These are phyloP conservation scores for Paramyrothecium roridum DNA, from an alignment of 2,329 filamentous ascomycete species.

Conservation along the genomic window DNA sequence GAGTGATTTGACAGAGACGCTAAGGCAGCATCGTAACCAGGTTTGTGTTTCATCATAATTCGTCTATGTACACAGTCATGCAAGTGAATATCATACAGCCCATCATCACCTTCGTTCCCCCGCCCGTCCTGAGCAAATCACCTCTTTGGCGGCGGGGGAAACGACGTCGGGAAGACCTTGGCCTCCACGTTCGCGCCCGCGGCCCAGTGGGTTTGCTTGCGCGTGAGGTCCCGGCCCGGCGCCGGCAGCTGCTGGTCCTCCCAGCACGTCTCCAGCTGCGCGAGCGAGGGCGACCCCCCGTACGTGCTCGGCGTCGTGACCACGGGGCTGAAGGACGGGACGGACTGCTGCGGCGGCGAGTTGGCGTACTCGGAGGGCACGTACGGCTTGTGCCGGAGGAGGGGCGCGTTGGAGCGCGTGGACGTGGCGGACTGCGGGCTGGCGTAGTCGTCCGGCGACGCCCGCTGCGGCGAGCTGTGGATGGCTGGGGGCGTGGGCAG, in stretches of 20 bases:
- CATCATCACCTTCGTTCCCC: not conserved
- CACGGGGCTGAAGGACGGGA: conserved; percentile 16
- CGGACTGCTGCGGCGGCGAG: conserved; percentile 7
- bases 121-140: not conserved
- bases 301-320: conserved; percentile 16
- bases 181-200: conserved; percentile 31
- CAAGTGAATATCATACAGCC: not conserved
- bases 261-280: conserved; percentile 9
- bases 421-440: conserved; percentile 31
- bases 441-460: conserved; percentile 14
- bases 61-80: not conserved
- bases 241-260: conserved; percentile 8
- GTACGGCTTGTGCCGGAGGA: conserved; percentile 26
- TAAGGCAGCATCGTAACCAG: too few relatives aligned
- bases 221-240: conserved; percentile 10
- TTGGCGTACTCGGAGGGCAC: conserved; percentile 24
- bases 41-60: too few relatives aligned
- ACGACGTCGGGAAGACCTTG: conserved; percentile 32
- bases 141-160: conserved; percentile 32
- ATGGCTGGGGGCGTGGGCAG: conserved; percentile 14
- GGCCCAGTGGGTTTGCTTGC: conserved; percentile 15
- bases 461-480: conserved; percentile 8
- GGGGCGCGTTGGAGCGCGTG: conserved; percentile 26
- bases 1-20: too few relatives aligned
- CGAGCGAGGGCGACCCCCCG: conserved; percentile 4